phyloP scores from a whole-genome alignment of 1,139 yeast species.

The Saccharomyces uvarum region DNA sequence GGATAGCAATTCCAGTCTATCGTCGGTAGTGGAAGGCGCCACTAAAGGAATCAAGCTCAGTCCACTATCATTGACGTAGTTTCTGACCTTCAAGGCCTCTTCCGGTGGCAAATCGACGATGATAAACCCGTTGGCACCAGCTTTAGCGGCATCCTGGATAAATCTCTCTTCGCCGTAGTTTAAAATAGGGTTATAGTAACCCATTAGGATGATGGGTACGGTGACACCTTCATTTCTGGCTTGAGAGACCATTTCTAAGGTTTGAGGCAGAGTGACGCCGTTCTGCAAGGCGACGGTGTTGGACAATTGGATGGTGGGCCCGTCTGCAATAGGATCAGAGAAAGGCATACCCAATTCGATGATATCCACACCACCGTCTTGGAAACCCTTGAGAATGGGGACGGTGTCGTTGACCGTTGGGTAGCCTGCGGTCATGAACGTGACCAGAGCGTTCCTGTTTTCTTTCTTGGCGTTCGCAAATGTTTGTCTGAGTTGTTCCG shows the following conservation, averaged over 20 bases:
- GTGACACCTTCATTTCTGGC: slow-evolving; percentile 82
- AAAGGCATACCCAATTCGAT: slow-evolving; percentile 94
- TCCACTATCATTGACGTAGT: slow-evolving; percentile 57
- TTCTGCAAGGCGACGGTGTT: slow-evolving; percentile 72
- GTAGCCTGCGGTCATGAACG: slow-evolving; percentile 90
- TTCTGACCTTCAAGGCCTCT: slow-evolving; percentile 85
- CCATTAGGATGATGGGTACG: slow-evolving; percentile 88
- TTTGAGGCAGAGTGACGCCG: slow-evolving; percentile 63
- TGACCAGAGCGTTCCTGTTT: slow-evolving; percentile 79
- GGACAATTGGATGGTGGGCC: slow-evolving; percentile 89
- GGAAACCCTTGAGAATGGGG: slow-evolving; percentile 78
- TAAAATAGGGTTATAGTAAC: slow-evolving; percentile 90
- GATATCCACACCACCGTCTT: slow-evolving; percentile 90
- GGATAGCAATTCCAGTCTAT: slow-evolving; percentile 68
- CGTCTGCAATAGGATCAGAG: slow-evolving; percentile 98
- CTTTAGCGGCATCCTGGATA: slow-evolving; percentile 65
- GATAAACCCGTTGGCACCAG: slow-evolving; percentile 93
- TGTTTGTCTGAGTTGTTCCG: slow-evolving; percentile 59
- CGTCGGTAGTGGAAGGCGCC: slow-evolving; percentile 94
- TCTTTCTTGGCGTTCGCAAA: slow-evolving; percentile 64
- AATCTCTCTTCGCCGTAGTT: slow-evolving; percentile 83
- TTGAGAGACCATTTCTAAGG: slow-evolving; percentile 59
- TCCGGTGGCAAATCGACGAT: slow-evolving; percentile 96
- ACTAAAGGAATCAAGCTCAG: slow-evolving; percentile 85
- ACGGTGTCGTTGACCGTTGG: slow-evolving; percentile 84